Conservation (phyloP, 2,329 filamentous ascomycete genomes). For the Xylariomycetidae sp. region DNA sequence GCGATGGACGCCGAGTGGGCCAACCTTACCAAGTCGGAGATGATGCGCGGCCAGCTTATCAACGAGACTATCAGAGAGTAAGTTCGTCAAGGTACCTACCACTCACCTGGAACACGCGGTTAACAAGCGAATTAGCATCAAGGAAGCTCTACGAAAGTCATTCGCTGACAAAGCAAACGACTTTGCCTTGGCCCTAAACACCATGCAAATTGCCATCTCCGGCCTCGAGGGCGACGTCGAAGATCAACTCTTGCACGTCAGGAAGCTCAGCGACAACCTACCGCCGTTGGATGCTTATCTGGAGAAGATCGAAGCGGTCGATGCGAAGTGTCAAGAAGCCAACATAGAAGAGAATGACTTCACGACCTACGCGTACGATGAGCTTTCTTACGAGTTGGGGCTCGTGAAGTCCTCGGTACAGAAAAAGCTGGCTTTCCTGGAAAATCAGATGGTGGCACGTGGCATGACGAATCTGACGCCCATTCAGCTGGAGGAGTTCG, state of each 20-base stretch:
- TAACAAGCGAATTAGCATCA: constrained; percentile 58
- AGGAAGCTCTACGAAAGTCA: constrained; percentile 83
- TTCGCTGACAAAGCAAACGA: constrained; percentile 99
- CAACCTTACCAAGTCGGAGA: constrained; percentile 73
- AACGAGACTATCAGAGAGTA: constrained; percentile 97
- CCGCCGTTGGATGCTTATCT: constrained; percentile 88
- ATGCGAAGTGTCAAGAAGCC: constrained; percentile 86
- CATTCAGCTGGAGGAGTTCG: constrained; percentile 97
- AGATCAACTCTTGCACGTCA: constrained; percentile 84
- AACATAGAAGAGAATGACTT: constrained; percentile 99
- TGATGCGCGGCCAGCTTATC: constrained; percentile 83
- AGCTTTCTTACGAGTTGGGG: constrained; percentile 86
- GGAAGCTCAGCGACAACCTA: constrained; percentile 77
- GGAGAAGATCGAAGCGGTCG: constrained; percentile 76
- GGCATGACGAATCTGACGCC: constrained; percentile 99
- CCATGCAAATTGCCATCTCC: constrained; percentile 88
- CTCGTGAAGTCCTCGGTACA: constrained; percentile 87
- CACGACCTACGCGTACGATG: constrained; percentile 98
- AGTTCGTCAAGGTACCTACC: constrained; percentile 29
- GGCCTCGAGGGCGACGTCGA: constrained; percentile 96
- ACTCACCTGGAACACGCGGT: not conserved
- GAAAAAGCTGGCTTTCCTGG: constrained; percentile 93
- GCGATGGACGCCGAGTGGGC: constrained; percentile 80
- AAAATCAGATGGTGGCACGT: constrained; percentile 96
- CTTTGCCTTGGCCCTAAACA: constrained; percentile 91